Evolutionary conservation across 768 basidiomycete species (phyloP), one percentile per base, ranked within the genome.

Genomic region (Pisolithus microcarpus): DNA sequence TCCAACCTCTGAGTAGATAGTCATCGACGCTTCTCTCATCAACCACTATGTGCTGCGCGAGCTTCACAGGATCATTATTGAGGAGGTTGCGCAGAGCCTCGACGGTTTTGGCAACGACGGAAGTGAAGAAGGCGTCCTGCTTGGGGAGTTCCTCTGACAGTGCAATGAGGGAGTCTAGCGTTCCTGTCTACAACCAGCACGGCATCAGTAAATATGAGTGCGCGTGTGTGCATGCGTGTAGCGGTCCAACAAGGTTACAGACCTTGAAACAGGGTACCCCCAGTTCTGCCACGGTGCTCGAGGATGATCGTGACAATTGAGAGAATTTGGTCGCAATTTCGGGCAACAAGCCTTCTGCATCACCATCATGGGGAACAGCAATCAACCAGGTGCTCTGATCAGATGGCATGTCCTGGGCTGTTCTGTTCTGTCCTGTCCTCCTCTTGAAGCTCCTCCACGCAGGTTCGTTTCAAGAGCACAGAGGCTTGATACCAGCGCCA

Each of bases 331-430:
- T 65, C 9, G 73, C 42, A 16, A 91, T 61, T 55, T 88, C 86
- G 56, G 85, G 81, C 43, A 77, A 67, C 28, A 89, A 70, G 6
- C 84, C 82, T 53, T 89, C 87, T 0, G 90, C 76, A 60, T 96
- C 91, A 18, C 89, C 90, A 66, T 91, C 84, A 56, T 84, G 79
- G 11, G 94, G 94, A 3, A 90, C 81, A 39, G 92, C 76, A 54
- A 96, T 76, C 57, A 97, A 72, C 94, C 94, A 97, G 59, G 91
- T 94, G 56, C 88, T 87, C 67, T 94, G 85, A 75, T 96, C 93
- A 64, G 91, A 94, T 52, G 93, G 93, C 93, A 96, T 96, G 54
- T 56, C 52, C n/a, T 52, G 50, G 47, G n/a, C n/a, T n/a, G n/a
- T n/a, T n/a, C n/a, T n/a, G n/a, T n/a, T n/a, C n/a, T n/a, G n/a